phyloP scores from a whole-genome alignment of 2,329 filamentous ascomycete species.

The Ophiognomonia clavigignenti-juglandacearum region DNA sequence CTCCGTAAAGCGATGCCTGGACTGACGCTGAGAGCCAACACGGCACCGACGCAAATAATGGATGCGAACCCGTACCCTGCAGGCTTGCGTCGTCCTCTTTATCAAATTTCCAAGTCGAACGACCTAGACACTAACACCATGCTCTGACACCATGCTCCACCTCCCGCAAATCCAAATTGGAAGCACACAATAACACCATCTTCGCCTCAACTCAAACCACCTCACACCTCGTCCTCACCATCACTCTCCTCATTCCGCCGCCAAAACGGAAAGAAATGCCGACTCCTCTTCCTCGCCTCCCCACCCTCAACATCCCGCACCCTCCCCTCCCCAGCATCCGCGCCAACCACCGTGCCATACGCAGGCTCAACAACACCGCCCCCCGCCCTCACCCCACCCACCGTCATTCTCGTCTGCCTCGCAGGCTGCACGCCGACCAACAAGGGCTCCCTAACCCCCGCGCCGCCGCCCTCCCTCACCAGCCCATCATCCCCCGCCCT shows the following conservation, averaged over 20 bases:
- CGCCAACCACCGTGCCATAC: slow-evolving; percentile 6
- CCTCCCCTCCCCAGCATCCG: not conserved
- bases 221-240: slow-evolving; percentile 7
- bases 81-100: too few species aligned
- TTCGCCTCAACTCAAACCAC: too few species aligned
- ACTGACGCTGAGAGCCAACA: too few species aligned
- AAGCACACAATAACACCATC: not conserved
- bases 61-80: too few species aligned
- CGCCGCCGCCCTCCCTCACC: not conserved
- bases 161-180: too few species aligned
- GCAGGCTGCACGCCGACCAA: slow-evolving; percentile 10
- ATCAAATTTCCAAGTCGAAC: too few species aligned
- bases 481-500: not conserved
- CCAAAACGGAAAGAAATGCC: slow-evolving; percentile 12
- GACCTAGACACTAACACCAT: too few species aligned
- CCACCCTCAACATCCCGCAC: not conserved
- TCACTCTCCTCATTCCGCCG: slow-evolving; percentile 13
- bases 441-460: slow-evolving; percentile 5
- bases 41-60: too few species aligned
- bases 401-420: slow-evolving; percentile 6
- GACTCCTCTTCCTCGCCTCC: not conserved
- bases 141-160: too few species aligned
- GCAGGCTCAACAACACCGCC: not conserved
- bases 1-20: too few species aligned
- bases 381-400: not conserved